These are phyloP conservation scores for Botrytis tulipae DNA, from an alignment of 2,329 filamentous ascomycete genomes.

Conservation along the genomic window DNA sequence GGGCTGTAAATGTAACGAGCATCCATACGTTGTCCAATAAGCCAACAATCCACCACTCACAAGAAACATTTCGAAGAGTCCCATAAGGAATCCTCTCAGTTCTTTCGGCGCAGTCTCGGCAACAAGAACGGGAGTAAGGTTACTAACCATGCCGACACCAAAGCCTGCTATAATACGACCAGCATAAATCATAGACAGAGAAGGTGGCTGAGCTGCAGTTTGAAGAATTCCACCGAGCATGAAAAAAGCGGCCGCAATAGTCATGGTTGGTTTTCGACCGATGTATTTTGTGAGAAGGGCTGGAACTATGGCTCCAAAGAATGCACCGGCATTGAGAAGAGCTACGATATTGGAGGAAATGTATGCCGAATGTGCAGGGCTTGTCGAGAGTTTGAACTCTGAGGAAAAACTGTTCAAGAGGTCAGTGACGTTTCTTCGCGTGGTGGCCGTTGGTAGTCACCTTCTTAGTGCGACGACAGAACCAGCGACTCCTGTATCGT, in stretches of 20 bases:
- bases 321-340: slow-evolving; percentile 51
- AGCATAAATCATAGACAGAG: slow-evolving; percentile 25
- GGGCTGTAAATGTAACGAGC: slow-evolving; percentile 40
- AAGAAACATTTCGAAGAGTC: slow-evolving; percentile 48
- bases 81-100: slow-evolving; percentile 45
- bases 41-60: slow-evolving; percentile 44
- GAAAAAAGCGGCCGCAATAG: slow-evolving; percentile 45
- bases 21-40: slow-evolving; percentile 43
- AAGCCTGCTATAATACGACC: slow-evolving; percentile 30
- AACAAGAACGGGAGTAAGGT: slow-evolving; percentile 40
- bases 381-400: slow-evolving; percentile 25
- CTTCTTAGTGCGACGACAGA: slow-evolving; percentile 27
- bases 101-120: slow-evolving; percentile 57
- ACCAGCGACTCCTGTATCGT: slow-evolving; percentile 31
- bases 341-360: slow-evolving; percentile 44
- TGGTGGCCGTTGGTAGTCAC: slow-evolving; percentile 5
- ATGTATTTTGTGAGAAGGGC: slow-evolving; percentile 47
- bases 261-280: slow-evolving; percentile 47
- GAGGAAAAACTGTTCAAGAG: background rate
- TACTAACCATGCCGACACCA: slow-evolving; percentile 43
- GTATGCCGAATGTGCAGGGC: slow-evolving; percentile 21
- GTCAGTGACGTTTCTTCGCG: background rate
- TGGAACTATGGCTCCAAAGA: slow-evolving; percentile 50
- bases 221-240: slow-evolving; percentile 32
- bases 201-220: slow-evolving; percentile 24